Conservation (phyloP, 164 flowering plant species). For the Berberis thunbergii region DNA sequence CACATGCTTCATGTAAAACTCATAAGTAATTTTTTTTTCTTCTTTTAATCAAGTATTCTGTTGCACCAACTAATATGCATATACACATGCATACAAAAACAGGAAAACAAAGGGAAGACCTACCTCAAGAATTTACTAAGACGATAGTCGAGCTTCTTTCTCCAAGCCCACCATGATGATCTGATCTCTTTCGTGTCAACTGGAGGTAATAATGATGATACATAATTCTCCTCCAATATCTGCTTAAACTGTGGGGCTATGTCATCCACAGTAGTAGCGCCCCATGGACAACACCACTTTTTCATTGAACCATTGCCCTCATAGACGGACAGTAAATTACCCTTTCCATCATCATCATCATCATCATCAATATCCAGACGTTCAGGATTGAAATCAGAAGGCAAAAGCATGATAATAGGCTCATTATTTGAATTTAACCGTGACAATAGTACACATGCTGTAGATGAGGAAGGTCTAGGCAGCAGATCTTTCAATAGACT, state of each 20-base stretch:
- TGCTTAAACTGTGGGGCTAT: constrained; percentile 62
- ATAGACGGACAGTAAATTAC: constrained; percentile 11
- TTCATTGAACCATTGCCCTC: constrained; percentile 15
- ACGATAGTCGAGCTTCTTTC: constrained; percentile 59
- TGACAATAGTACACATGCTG: constrained; percentile 73
- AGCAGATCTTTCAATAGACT: constrained; percentile 41
- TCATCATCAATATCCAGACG: constrained; percentile 26
- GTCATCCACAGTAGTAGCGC: constrained; percentile 54
- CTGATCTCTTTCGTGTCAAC: constrained; percentile 47
- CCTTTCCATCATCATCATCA: constrained; percentile 29
- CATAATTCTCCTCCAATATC: constrained; percentile 59
- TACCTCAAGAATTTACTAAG: constrained; percentile 60
- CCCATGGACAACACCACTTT: constrained; percentile 92
- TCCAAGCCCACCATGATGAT: constrained; percentile 66
- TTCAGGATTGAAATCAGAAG: constrained; percentile 44
- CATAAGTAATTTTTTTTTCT: too few species aligned
- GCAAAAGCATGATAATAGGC: constrained; percentile 64
- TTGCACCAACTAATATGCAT: too few species aligned
- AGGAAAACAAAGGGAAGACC: background rate
- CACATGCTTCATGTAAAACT: too few species aligned
- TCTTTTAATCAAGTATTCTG: too few species aligned
- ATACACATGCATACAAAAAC: background rate
- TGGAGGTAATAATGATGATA: constrained; percentile 38
- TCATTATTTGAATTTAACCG: constrained; percentile 45
- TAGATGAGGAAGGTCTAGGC: constrained; percentile 27